A percentile compares a stretch with the other conserved stretches of the same genome.
Conservation (phyloP, 306 rosid species). For the Crataegus laevigata region DNA sequence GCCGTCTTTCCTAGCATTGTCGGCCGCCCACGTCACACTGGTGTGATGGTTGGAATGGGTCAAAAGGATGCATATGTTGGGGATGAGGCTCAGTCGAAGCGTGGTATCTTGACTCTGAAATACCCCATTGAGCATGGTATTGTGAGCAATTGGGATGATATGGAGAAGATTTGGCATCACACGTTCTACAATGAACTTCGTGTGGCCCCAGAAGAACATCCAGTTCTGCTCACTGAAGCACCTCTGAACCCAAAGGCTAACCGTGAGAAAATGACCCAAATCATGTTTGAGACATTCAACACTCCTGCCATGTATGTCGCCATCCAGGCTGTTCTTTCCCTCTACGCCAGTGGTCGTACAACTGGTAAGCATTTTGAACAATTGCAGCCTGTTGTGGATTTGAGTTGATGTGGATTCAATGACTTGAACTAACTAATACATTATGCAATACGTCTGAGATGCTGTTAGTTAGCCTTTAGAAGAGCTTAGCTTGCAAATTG, state of each 20-base stretch:
- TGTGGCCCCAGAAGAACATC: conserved; percentile 88
- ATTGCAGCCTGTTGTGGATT: background rate
- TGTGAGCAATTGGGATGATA: conserved; percentile 92
- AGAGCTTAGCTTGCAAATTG: background rate
- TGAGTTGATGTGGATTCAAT: background rate
- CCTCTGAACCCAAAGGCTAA: conserved; percentile 93
- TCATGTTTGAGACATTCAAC: conserved; percentile 87
- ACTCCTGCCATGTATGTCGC: conserved; percentile 93
- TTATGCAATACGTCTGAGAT: background rate
- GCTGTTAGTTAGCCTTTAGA: background rate
- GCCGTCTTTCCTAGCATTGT: conserved; percentile 92
- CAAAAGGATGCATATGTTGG: conserved; percentile 92
- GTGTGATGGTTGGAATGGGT: conserved; percentile 96
- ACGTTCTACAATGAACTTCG: conserved; percentile 87
- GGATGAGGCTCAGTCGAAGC: conserved; percentile 86
- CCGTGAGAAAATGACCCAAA: conserved; percentile 89
- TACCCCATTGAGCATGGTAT: conserved; percentile 93
- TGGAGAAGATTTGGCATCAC: conserved; percentile 94
- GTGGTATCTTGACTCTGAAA: conserved; percentile 75
- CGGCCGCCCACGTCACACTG: conserved; percentile 88
- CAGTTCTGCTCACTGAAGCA: conserved; percentile 82
- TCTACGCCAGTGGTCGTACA: conserved; percentile 90
- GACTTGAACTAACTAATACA: background rate
- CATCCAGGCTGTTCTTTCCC: conserved; percentile 84
- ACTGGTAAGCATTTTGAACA: conserved; percentile 48